phyloP scores from a whole-genome alignment of 2,329 filamentous ascomycete species.

The Didymella segeticola region DNA sequence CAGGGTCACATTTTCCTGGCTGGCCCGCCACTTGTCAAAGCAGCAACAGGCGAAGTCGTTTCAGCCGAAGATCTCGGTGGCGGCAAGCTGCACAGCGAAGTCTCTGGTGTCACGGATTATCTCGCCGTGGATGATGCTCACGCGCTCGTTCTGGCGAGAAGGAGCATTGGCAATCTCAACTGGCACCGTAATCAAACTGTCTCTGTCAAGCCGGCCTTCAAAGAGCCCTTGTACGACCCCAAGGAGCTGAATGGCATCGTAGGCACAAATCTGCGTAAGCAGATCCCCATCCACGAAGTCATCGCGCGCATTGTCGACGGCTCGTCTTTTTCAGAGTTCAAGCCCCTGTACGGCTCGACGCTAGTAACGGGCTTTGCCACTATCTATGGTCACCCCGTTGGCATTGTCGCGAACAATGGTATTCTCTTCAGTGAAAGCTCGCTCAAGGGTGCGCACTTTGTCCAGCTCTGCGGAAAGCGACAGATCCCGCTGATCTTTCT shows the following conservation, averaged over 20 bases:
- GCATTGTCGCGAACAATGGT: conserved; percentile 94
- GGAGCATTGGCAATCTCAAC: conserved; percentile 88
- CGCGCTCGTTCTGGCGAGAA: conserved; percentile 81
- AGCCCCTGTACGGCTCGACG: conserved; percentile 85
- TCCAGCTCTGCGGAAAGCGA: conserved; percentile 90
- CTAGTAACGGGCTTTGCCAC: conserved; percentile 87
- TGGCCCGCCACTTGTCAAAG: conserved; percentile 92
- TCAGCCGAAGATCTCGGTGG: conserved; percentile 90
- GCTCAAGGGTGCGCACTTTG: conserved; percentile 95
- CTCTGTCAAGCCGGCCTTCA: conserved; percentile 56
- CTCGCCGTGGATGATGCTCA: conserved; percentile 94
- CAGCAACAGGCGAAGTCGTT: conserved; percentile 91
- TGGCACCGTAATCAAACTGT: conserved; percentile 66
- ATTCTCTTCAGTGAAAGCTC: conserved; percentile 90
- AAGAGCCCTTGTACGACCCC: conserved; percentile 80
- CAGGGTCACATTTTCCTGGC: conserved; percentile 98
- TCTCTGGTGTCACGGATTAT: conserved; percentile 94
- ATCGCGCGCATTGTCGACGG: conserved; percentile 94
- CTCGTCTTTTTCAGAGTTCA: conserved; percentile 91
- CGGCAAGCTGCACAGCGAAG: conserved; percentile 84
- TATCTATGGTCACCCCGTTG: conserved; percentile 89
- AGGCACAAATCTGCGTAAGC: conserved; percentile 85
- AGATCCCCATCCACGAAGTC: conserved; percentile 85
- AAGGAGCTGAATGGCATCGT: conserved; percentile 87
- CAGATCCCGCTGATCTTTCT: conserved; percentile 90